phyloP scores from a whole-genome alignment of 352 stramenopile species.

The Phytophthora colocasiae region DNA sequence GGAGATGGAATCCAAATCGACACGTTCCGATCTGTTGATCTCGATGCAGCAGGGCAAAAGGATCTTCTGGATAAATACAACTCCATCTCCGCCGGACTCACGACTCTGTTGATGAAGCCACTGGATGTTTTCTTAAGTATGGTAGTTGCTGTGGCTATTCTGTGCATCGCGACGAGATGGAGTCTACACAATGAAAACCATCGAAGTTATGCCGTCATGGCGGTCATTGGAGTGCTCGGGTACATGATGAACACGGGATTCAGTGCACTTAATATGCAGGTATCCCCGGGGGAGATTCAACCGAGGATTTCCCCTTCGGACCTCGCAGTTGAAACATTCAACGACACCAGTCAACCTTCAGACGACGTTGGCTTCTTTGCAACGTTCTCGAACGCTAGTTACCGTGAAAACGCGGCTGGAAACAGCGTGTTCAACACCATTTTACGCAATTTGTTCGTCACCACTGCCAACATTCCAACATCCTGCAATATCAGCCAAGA shows the following conservation, averaged over 20 bases:
- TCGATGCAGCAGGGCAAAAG: constrained; percentile 14
- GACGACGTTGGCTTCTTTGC: constrained; percentile 2
- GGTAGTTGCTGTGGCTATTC: constrained; percentile 9
- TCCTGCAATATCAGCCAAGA: not conserved
- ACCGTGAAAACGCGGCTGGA: constrained; percentile 1
- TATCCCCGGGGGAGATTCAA: constrained; percentile 1
- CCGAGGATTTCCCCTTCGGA: constrained; percentile 4
- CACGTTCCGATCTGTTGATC: constrained; percentile 6
- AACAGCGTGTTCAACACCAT: constrained; percentile 17
- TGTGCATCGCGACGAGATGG: constrained; percentile 6
- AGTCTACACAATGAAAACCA: constrained; percentile 13
- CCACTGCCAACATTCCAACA: not conserved
- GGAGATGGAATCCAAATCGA: constrained; percentile 8
- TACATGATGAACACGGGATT: constrained; percentile 28
- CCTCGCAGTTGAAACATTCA: constrained; percentile 5
- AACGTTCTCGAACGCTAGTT: constrained; percentile 9
- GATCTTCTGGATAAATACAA: constrained; percentile 19
- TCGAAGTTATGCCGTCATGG: constrained; percentile 9
- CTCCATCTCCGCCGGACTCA: constrained; percentile 6
- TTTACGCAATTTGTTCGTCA: constrained; percentile 7
- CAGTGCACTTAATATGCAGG: constrained; percentile 21
- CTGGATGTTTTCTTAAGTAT: constrained; percentile 19
- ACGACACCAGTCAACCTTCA: not conserved
- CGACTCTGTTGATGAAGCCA: constrained; percentile 16
- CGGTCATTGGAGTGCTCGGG: constrained; percentile 6